Percentiles rank a stretch among this genome's conserved stretches.
Evolutionary conservation across 306 rosid species (phyloP).

Genomic region (Sphenostylis stenocarpa): DNA sequence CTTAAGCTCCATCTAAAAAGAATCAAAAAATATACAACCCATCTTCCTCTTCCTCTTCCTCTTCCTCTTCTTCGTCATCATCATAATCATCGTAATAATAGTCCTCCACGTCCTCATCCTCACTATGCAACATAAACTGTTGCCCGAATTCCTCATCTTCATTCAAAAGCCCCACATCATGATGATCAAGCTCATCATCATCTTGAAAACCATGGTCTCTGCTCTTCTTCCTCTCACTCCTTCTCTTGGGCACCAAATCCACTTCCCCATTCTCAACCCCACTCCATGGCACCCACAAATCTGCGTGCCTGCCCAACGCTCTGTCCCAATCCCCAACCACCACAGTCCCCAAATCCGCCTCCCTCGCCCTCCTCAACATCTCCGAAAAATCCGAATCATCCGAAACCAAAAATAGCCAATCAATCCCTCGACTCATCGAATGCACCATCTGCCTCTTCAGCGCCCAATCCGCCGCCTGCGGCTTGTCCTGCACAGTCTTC

Average conservation of each 20-base stretch:
- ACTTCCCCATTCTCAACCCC: constrained; percentile 73
- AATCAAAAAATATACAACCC: constrained; percentile 32
- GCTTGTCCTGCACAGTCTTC: constrained; percentile 82
- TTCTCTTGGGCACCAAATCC: constrained; percentile 51
- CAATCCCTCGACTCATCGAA: constrained; percentile 80
- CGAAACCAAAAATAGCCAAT: constrained; percentile 79
- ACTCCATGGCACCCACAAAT: constrained; percentile 91
- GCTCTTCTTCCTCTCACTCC: neutral
- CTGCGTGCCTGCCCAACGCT: constrained; percentile 71
- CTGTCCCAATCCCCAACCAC: constrained; percentile 82
- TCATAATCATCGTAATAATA: neutral
- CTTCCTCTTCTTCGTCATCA: neutral
- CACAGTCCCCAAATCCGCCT: constrained; percentile 69
- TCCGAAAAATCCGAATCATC: constrained; percentile 85
- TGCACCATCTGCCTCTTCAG: constrained; percentile 86
- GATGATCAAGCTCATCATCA: neutral
- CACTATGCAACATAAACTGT: constrained; percentile 1
- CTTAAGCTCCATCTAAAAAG: constrained; percentile 6
- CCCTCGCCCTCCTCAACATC: constrained; percentile 76
- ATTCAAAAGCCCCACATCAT: constrained; percentile 33
- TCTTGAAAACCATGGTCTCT: constrained; percentile 11
- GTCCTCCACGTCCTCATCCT: neutral
- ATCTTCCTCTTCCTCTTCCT: constrained; percentile 49
- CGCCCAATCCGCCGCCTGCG: constrained; percentile 89
- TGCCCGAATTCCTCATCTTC: constrained; percentile 28